A percentile compares a stretch with the other conserved stretches of the same genome.
These are phyloP conservation scores for Eryngium alpinum DNA, from an alignment of 140 eudicot species.

Conservation along the genomic window DNA sequence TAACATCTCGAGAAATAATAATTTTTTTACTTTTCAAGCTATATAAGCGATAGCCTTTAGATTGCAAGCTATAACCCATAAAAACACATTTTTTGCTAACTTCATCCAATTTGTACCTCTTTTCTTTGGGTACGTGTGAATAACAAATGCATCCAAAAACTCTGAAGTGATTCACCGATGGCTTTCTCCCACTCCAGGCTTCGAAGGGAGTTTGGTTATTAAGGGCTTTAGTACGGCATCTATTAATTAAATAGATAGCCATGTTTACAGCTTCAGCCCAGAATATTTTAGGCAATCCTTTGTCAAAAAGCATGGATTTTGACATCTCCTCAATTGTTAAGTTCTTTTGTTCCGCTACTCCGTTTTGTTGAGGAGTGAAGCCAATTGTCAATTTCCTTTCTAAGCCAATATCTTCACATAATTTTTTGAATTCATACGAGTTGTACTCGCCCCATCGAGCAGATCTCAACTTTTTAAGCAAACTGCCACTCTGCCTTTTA, in stretches of 20 bases:
- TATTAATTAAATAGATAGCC: not conserved
- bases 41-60: conserved; percentile 14
- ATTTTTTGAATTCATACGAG: conserved; percentile 2
- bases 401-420: conserved; percentile 16
- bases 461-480: not conserved
- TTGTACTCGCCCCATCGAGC: conserved; percentile 12
- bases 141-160: conserved; percentile 10
- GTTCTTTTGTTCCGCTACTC: conserved; percentile 15
- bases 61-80: not conserved
- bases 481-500: conserved; percentile 7
- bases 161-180: not conserved
- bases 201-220: not conserved
- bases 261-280: conserved; percentile 12
- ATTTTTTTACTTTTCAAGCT: not conserved
- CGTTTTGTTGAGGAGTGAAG: conserved; percentile 18
- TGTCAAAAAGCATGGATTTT: conserved; percentile 9
- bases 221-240: conserved; percentile 12
- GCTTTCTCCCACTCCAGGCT: conserved; percentile 17
- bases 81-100: conserved; percentile 11
- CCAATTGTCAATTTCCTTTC: conserved; percentile 19
- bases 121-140: not conserved
- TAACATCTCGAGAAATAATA: not conserved
- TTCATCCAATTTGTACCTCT: conserved; percentile 9
- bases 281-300: conserved; percentile 3
- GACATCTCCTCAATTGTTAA: conserved; percentile 14